Evolutionary conservation across 2,329 filamentous ascomycete species (phyloP).

Genomic region (Colletotrichum sp.): DNA sequence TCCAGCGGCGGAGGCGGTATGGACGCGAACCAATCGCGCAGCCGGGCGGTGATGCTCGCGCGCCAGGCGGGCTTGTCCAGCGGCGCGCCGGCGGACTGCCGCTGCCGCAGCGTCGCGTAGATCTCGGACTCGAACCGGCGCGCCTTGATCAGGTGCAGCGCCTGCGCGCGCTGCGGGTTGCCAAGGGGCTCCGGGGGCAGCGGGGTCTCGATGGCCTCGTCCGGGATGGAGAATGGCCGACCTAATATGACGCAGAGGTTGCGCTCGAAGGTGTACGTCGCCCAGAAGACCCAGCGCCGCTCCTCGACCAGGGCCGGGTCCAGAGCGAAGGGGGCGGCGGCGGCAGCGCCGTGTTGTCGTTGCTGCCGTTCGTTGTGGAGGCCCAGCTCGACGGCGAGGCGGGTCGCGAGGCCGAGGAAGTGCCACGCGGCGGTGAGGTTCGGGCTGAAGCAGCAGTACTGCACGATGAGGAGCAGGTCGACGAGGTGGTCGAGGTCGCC

Average conservation of each 20-base stretch:
- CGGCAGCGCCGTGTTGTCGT: background rate
- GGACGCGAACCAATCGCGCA: constrained; percentile 22
- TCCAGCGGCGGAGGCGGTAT: constrained; percentile 20
- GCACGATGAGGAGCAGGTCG: constrained; percentile 15
- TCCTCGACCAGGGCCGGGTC: background rate
- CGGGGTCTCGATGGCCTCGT: constrained; percentile 18
- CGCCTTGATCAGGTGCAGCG: constrained; percentile 24
- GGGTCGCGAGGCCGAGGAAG: constrained; percentile 16
- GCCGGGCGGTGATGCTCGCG: constrained; percentile 17
- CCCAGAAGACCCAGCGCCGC: constrained; percentile 19
- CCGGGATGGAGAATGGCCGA: constrained; percentile 17
- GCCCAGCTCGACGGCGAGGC: constrained; percentile 13
- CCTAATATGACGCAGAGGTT: constrained; percentile 21
- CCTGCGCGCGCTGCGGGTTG: background rate
- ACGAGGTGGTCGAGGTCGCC: constrained; percentile 14
- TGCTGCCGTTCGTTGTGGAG: constrained; percentile 6
- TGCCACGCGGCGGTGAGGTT: constrained; percentile 20
- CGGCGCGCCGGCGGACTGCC: background rate
- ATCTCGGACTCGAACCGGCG: constrained; percentile 30
- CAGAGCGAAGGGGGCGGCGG: fast-evolving
- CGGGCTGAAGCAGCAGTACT: constrained; percentile 15
- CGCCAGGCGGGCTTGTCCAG: constrained; percentile 23
- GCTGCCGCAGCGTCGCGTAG: constrained; percentile 23
- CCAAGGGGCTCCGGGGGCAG: background rate
- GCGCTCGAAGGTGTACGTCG: constrained; percentile 18